A percentile compares a stretch with the other conserved stretches of the same genome.
phyloP scores from a whole-genome alignment of 345 rosid species.

The Melaleuca alternifolia region DNA sequence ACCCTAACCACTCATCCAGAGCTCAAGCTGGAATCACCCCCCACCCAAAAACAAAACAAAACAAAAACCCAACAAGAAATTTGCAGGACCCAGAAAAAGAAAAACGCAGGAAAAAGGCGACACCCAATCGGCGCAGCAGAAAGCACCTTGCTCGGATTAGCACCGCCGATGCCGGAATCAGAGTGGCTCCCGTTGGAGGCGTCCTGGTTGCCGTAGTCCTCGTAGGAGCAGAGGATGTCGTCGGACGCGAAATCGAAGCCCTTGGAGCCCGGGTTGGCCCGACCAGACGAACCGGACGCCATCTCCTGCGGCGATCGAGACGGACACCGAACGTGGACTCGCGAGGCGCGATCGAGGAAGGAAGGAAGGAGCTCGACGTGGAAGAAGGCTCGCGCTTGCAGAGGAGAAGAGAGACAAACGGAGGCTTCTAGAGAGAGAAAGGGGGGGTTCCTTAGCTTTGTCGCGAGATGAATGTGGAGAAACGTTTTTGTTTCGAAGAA shows the following conservation, averaged over 20 bases:
- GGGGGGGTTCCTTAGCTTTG: background rate
- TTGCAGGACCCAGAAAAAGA: background rate
- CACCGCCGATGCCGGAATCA: slow-evolving; percentile 40
- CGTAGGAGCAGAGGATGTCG: slow-evolving; percentile 97
- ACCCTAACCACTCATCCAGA: background rate
- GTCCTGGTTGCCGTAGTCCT: slow-evolving; percentile 71
- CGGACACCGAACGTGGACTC: background rate
- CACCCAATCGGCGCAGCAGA: background rate
- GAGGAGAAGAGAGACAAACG: background rate
- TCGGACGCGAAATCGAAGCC: slow-evolving; percentile 93
- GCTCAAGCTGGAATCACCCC: background rate
- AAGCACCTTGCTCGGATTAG: slow-evolving; percentile 27
- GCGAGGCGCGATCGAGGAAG: background rate
- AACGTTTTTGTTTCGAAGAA: background rate
- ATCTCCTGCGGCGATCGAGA: slow-evolving; percentile 11
- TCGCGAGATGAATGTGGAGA: background rate
- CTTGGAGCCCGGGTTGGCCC: slow-evolving; percentile 54
- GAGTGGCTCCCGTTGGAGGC: slow-evolving; percentile 54
- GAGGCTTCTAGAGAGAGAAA: background rate
- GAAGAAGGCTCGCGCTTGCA: background rate
- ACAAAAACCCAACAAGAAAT: background rate
- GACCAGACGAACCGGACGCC: slow-evolving; percentile 88
- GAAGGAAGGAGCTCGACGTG: background rate
- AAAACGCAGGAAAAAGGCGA: background rate
- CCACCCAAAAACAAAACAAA: background rate